phyloP scores from a whole-genome alignment of 345 rosid genomes.

The Microthlaspi erraticum region DNA sequence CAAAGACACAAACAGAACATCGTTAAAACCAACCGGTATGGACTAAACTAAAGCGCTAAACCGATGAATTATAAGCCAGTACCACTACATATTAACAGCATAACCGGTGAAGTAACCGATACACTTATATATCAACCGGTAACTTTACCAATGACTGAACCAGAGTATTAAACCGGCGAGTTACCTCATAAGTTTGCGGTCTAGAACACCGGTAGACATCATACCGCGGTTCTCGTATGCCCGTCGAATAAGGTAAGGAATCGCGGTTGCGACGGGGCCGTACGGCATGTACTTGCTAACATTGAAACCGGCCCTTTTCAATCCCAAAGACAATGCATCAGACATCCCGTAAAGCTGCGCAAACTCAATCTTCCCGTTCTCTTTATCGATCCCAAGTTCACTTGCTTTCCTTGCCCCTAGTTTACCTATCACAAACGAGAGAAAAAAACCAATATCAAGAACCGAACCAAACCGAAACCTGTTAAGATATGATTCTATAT shows the following conservation, averaged over 20 bases:
- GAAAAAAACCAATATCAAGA: background rate
- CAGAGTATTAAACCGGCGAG: background rate
- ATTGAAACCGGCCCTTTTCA: conserved; percentile 78
- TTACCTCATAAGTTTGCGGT: conserved; percentile 74
- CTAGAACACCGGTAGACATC: conserved; percentile 64
- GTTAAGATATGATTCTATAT: background rate
- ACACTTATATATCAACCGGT: background rate
- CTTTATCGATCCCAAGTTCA: conserved; percentile 64
- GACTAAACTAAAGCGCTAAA: background rate
- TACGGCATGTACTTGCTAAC: conserved; percentile 91
- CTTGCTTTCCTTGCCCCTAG: conserved; percentile 64
- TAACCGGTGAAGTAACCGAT: no score
- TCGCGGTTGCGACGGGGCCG: conserved; percentile 68
- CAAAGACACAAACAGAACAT: conserved; percentile 17
- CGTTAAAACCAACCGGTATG: background rate
- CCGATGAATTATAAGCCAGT: background rate
- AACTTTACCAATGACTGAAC: background rate
- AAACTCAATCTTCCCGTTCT: conserved; percentile 62
- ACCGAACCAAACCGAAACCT: no score
- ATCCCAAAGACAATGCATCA: conserved; percentile 68
- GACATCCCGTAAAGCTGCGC: conserved; percentile 96
- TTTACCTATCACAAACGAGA: conserved; percentile 50
- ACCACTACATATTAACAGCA: background rate
- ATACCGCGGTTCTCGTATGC: conserved; percentile 94
- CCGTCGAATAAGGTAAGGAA: conserved; percentile 83